A percentile compares a stretch with the other conserved stretches of the same genome.
These are phyloP conservation scores for Pichia sp. DNA, from an alignment of 1,139 yeast genomes.

Conservation along the genomic window DNA sequence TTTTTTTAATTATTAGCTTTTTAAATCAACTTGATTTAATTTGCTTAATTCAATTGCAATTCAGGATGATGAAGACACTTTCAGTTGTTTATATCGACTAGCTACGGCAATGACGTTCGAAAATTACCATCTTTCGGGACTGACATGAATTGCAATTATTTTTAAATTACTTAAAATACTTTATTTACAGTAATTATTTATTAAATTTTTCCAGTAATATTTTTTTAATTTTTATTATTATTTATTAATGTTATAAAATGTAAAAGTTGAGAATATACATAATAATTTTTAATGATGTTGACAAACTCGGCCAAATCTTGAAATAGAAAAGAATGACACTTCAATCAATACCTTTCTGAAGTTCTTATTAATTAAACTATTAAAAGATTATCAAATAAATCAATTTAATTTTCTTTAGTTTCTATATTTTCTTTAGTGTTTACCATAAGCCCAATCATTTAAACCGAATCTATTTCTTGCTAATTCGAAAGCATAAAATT, in stretches of 20 bases:
- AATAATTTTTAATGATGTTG: too few species aligned
- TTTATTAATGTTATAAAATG: too few species aligned
- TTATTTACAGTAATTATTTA: neutral
- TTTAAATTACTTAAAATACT: neutral
- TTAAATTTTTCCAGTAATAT: too few species aligned
- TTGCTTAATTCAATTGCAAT: neutral
- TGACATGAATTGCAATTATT: conserved; percentile 11
- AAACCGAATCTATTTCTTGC: conserved; percentile 86
- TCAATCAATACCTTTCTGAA: too few species aligned
- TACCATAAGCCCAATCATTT: conserved; percentile 72
- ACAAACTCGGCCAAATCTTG: too few species aligned
- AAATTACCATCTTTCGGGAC: conserved; percentile 93
- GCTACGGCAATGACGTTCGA: conserved; percentile 89
- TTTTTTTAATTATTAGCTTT: neutral
- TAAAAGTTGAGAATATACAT: too few species aligned
- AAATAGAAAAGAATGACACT: too few species aligned
- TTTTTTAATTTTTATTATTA: too few species aligned
- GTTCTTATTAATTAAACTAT: too few species aligned
- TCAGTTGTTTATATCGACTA: conserved; percentile 53
- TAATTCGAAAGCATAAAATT: conserved; percentile 91
- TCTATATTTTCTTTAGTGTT: too few species aligned
- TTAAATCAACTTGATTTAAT: too few species aligned
- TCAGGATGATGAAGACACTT: conserved; percentile 19
- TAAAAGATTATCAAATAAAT: neutral
- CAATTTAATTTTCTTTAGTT: conserved; percentile 7